Base-by-base conservation (phyloP, 768 basidiomycete species). In the Naganishia vaughanmartiniae region DNA sequence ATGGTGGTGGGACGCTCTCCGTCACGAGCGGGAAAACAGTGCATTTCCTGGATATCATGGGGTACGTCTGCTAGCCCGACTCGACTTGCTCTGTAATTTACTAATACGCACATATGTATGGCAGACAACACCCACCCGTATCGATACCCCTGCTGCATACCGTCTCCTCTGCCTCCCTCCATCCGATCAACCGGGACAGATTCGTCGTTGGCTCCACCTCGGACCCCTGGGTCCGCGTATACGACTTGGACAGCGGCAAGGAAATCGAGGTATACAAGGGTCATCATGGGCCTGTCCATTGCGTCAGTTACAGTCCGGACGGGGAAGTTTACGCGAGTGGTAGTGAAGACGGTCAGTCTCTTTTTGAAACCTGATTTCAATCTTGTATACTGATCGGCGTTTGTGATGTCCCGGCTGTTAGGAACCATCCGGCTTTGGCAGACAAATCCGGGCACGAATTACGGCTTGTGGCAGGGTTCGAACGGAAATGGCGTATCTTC, bases 291-390 rank as follows among this genome's bases (percentile, higher is more conserved):
- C 94, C 95, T 24, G 94, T 98, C 21, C 93, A 95, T 76, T 92
- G 91, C 67, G 89, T 95, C 56, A 89, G 91, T 76, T 95, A 89
- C 81, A 92, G 90, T 78, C 95, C 95, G 0, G 95, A 98, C 79
- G 95, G 95, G 28, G 96, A 98, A 84, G 87, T 96, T 85, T 98
- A 92, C 80, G 95, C 95, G 42, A 93, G 91, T 76, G 96, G 95
- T 63, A 94, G 92, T 76, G 95, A 95, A 89, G 81, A 84, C 72
- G 82, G 81, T 78, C 65, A 74, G 79, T 81, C 30, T 24, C n/a
- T 10, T 4, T 53, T 46, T 5, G 55, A 48, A 24, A 54, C 24
- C 12, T 33, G 30, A 24, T 19, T 11, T 42, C 48, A 5, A 12
- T 21, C 26, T 2, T 21, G 34, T 54, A n/a, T 31, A 33, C 55